Evolutionary conservation across 23 red algal species (phyloP).

Genomic region (Agarophyton chilense): DNA sequence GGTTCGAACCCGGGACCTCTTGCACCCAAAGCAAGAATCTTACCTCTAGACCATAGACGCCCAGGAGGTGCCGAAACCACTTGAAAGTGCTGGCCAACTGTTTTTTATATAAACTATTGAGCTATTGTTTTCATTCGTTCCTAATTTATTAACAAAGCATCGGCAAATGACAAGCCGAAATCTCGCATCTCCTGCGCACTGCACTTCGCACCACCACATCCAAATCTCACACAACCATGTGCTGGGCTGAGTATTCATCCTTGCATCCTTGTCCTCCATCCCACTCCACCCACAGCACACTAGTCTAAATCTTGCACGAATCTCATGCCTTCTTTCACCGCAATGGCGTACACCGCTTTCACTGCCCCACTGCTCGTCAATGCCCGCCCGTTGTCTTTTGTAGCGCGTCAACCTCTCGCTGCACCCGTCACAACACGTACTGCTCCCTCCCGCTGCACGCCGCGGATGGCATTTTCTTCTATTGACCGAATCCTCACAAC

Average conservation of each 20-base stretch:
- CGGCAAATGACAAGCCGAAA: neutral
- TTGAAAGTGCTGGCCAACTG: neutral
- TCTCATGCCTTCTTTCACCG: neutral
- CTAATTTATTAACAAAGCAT: too few species aligned
- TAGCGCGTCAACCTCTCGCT: neutral
- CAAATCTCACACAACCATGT: too few species aligned
- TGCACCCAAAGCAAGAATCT: constrained; percentile 83
- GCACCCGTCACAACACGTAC: neutral
- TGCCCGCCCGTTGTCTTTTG: neutral
- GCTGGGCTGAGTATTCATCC: neutral
- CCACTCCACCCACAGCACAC: too few species aligned
- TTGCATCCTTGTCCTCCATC: neutral
- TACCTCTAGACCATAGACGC: constrained; percentile 81
- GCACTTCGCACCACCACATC: too few species aligned
- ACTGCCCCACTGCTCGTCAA: neutral
- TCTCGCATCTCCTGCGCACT: neutral
- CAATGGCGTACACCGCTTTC: neutral
- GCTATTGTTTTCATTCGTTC: too few species aligned
- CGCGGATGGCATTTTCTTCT: constrained; percentile 71
- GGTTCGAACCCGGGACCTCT: constrained; percentile 79
- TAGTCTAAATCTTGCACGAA: neutral
- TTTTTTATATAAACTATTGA: neutral
- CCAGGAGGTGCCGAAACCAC: constrained; percentile 5
- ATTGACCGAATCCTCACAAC: constrained; percentile 66
- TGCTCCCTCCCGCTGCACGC: neutral